A percentile compares a stretch with the other conserved stretches of the same genome.
Evolutionary conservation across 208 protist genomes (phyloP).

Genomic region (Trypanosoma scelopori): DNA sequence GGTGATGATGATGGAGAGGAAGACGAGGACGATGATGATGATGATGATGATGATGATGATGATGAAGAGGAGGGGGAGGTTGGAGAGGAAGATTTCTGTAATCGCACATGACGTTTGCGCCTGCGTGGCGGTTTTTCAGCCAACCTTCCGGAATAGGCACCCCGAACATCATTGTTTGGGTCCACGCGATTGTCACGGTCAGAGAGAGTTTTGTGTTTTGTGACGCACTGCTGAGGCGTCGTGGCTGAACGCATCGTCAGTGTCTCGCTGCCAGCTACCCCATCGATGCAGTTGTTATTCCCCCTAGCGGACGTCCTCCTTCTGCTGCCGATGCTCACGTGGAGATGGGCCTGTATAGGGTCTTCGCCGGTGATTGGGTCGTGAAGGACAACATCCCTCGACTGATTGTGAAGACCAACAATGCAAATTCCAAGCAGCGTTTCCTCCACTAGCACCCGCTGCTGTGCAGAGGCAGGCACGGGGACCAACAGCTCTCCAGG

Average conservation of each 20-base stretch:
- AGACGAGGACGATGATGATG: conserved; percentile 6
- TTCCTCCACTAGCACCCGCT: conserved; percentile 66
- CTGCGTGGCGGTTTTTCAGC: neutral
- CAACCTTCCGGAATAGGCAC: neutral
- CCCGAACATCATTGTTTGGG: neutral
- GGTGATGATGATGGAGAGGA: neutral
- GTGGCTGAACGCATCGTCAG: neutral
- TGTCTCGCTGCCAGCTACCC: neutral
- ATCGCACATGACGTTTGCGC: neutral
- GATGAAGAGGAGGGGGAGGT: too few species aligned
- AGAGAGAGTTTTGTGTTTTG: neutral
- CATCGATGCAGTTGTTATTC: neutral
- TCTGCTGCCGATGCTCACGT: conserved; percentile 10
- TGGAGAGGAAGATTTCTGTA: conserved; percentile 6
- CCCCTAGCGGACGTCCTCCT: too few species aligned
- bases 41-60: neutral
- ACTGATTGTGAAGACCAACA: conserved; percentile 69
- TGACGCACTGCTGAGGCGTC: neutral
- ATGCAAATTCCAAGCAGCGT: conserved; percentile 76
- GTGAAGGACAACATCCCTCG: conserved; percentile 59
- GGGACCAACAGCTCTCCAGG: conserved; percentile 28
- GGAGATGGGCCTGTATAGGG: conserved; percentile 25
- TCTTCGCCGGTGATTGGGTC: conserved; percentile 55
- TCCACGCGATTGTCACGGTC: neutral
- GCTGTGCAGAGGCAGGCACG: conserved; percentile 27